Conservation (phyloP, 306 rosid species). For the Prunus davidiana region DNA sequence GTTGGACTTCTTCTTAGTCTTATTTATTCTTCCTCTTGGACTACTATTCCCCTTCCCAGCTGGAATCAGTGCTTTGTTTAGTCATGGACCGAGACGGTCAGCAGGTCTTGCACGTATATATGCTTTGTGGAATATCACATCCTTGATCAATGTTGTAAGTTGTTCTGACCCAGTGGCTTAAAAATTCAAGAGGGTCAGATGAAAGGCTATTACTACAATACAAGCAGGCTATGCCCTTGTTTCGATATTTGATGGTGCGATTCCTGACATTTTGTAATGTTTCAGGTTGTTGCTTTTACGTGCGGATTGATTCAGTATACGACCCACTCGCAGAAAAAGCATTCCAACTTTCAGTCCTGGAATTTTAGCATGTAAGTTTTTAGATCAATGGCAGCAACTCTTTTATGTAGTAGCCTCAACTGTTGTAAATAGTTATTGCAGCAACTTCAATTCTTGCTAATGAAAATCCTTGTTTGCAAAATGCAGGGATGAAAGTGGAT, state of each 20-base stretch:
- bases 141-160: constrained; percentile 93
- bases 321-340: constrained; percentile 51
- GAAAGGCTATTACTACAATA: not conserved
- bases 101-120: constrained; percentile 87
- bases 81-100: constrained; percentile 91
- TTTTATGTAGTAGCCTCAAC: not conserved
- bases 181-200: not conserved
- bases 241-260: not conserved
- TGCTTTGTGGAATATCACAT: constrained; percentile 94
- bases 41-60: constrained; percentile 84
- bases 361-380: constrained; percentile 79
- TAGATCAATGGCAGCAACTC: not conserved
- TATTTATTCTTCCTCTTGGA: constrained; percentile 80
- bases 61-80: constrained; percentile 92
- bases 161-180: constrained; percentile 16
- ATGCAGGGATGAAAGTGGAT: constrained; percentile 96
- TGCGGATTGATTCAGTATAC: constrained; percentile 82
- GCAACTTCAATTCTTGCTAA: not conserved
- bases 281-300: constrained; percentile 78
- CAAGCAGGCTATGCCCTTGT: not conserved
- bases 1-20: constrained; percentile 61
- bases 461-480: constrained; percentile 1
- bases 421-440: not conserved
- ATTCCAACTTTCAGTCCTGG: constrained; percentile 72
- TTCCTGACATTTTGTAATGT: not conserved